These are phyloP conservation scores for Serendipita vermifera DNA, from an alignment of 768 basidiomycete genomes.

Conservation along the genomic window DNA sequence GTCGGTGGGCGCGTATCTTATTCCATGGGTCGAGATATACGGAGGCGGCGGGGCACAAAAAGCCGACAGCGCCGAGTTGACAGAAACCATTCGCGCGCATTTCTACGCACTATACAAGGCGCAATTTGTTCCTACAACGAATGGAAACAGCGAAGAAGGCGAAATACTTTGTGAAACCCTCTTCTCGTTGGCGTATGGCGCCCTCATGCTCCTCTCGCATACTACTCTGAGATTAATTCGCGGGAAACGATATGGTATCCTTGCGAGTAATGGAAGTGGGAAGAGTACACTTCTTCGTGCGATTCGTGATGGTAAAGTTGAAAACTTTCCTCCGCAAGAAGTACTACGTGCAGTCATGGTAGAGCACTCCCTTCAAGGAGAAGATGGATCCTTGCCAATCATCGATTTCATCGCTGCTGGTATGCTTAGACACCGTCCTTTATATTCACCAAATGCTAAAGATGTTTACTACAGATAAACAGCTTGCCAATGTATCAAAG, in stretches of 20 bases:
- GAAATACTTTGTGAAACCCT: slow-evolving; percentile 84
- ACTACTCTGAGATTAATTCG: slow-evolving; percentile 80
- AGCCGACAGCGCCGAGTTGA: slow-evolving; percentile 6
- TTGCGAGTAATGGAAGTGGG: slow-evolving; percentile 91
- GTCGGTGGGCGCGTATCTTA: slow-evolving; percentile 58
- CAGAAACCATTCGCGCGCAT: neutral
- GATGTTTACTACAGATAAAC: slow-evolving; percentile 40
- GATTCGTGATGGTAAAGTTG: slow-evolving; percentile 85
- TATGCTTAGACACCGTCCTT: slow-evolving; percentile 24
- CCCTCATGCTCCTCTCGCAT: slow-evolving; percentile 85
- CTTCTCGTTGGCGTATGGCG: slow-evolving; percentile 93
- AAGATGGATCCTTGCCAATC: slow-evolving; percentile 70
- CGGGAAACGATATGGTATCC: slow-evolving; percentile 58
- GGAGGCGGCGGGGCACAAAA: slow-evolving; percentile 22
- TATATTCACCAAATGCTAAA: neutral
- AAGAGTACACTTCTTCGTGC: slow-evolving; percentile 95
- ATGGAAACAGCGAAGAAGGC: slow-evolving; percentile 51
- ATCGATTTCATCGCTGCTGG: slow-evolving; percentile 84
- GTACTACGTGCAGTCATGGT: slow-evolving; percentile 90
- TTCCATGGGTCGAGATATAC: slow-evolving; percentile 41
- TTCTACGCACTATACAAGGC: slow-evolving; percentile 9
- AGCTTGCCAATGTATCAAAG: slow-evolving; percentile 46
- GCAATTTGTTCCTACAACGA: slow-evolving; percentile 12
- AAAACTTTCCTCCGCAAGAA: slow-evolving; percentile 86
- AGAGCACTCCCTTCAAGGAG: slow-evolving; percentile 90